A percentile compares a stretch with the other conserved stretches of the same genome.
phyloP scores from a whole-genome alignment of 2,329 filamentous ascomycete species.

The Penicillium sp. region DNA sequence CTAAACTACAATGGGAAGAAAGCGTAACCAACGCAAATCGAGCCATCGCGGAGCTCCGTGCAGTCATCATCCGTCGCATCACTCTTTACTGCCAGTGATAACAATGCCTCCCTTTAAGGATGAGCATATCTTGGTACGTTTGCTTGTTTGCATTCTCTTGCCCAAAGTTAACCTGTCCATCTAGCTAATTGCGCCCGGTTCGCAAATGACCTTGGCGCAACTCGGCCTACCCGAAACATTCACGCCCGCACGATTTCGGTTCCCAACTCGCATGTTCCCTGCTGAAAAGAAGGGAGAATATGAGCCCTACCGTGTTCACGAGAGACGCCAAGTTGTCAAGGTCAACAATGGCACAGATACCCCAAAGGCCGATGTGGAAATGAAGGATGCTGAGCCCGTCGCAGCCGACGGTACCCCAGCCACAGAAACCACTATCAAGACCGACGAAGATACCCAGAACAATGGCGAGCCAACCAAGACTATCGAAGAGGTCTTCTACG shows the following conservation, averaged over 20 bases:
- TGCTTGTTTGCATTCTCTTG: not conserved
- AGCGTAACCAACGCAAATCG: slow-evolving; percentile 10
- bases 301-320: slow-evolving; percentile 76
- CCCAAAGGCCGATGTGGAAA: slow-evolving; percentile 43
- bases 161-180: not conserved
- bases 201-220: slow-evolving; percentile 85
- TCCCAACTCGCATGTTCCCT: slow-evolving; percentile 91
- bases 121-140: slow-evolving; percentile 51
- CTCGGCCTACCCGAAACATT: slow-evolving; percentile 86
- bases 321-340: slow-evolving; percentile 39
- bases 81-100: slow-evolving; percentile 10
- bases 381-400: slow-evolving; percentile 42
- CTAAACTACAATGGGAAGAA: slow-evolving; percentile 24
- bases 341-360: slow-evolving; percentile 28
- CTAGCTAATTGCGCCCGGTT: slow-evolving; percentile 64
- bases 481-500: slow-evolving; percentile 61
- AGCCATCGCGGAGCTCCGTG: slow-evolving; percentile 20
- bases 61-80: slow-evolving; percentile 12
- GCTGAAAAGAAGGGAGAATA: slow-evolving; percentile 73
- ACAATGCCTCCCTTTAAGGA: slow-evolving; percentile 53
- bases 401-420: slow-evolving; percentile 13
- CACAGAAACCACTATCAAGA: slow-evolving; percentile 24
- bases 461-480: slow-evolving; percentile 33
- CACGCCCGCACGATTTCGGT: slow-evolving; percentile 80
- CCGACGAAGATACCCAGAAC: slow-evolving; percentile 24